Percentiles rank a stretch among this genome's conserved stretches.
Conservation (phyloP, 2,329 filamentous ascomycete species). For the Calonectria naviculata region DNA sequence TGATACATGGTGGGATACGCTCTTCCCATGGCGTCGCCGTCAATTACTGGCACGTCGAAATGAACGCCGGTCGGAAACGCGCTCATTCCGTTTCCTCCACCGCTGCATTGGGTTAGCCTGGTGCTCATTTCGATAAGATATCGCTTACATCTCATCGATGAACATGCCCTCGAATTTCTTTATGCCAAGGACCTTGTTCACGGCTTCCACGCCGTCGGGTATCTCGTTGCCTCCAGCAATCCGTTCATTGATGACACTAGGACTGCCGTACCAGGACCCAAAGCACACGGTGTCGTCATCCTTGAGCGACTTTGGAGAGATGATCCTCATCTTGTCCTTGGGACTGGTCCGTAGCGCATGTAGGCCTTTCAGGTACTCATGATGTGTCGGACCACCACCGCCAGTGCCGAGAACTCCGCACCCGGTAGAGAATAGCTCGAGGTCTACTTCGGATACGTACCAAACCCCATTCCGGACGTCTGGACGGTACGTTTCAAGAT, state of each 20-base stretch:
- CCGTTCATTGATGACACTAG: conserved; percentile 53
- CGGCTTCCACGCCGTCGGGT: conserved; percentile 48
- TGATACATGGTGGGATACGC: conserved; percentile 53
- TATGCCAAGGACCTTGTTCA: conserved; percentile 46
- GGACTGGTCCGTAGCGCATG: conserved; percentile 48
- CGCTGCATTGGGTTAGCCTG: conserved; percentile 35
- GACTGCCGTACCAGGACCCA: conserved; percentile 58
- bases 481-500: conserved; percentile 45
- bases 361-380: conserved; percentile 58
- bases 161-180: conserved; percentile 47
- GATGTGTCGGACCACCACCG: conserved; percentile 50
- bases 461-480: conserved; percentile 45
- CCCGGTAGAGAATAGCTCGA: conserved; percentile 49
- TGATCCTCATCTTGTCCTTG: conserved; percentile 51
- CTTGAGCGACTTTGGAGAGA: conserved; percentile 49
- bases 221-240: conserved; percentile 51
- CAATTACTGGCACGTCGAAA: conserved; percentile 50
- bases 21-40: conserved; percentile 52
- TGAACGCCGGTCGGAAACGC: conserved; percentile 46
- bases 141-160: conserved; percentile 51
- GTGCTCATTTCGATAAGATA: neutral
- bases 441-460: conserved; percentile 50
- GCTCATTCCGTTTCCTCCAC: conserved; percentile 52
- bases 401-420: conserved; percentile 51
- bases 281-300: conserved; percentile 54